Evolutionary conservation across 305 asterid genomes (phyloP).

Genomic region (Fraxinus ornus): DNA sequence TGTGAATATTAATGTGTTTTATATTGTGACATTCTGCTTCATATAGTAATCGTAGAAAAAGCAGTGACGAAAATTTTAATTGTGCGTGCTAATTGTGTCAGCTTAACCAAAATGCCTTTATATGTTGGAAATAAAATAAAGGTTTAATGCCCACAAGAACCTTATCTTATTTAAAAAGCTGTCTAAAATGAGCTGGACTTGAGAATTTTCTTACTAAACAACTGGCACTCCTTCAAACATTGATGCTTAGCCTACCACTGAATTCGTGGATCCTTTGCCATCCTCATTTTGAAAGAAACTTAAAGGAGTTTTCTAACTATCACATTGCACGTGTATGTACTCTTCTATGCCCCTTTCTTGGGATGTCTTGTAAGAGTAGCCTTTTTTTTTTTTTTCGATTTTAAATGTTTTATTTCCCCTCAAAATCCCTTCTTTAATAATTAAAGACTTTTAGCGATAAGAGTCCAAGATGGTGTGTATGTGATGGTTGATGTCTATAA

Average conservation of each 20-base stretch:
- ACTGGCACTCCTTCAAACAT: neutral
- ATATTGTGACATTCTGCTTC: neutral
- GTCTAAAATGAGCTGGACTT: neutral
- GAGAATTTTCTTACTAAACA: neutral
- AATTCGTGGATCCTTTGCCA: neutral
- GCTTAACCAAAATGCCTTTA: neutral
- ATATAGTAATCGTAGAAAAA: neutral
- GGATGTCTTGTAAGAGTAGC: neutral
- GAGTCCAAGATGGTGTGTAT: neutral
- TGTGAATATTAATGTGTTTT: neutral
- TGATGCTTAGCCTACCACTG: neutral
- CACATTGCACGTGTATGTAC: neutral
- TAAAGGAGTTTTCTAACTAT: neutral
- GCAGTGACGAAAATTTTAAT: neutral
- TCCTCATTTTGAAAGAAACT: neutral
- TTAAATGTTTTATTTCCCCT: neutral
- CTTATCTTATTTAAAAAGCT: neutral
- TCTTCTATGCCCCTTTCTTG: neutral
- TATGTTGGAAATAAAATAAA: neutral
- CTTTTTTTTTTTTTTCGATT: neutral
- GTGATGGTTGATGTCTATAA: neutral
- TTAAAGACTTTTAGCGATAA: neutral
- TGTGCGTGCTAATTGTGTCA: neutral
- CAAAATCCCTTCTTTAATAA: neutral
- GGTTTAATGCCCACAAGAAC: neutral